These are phyloP conservation scores for Eucalyptus brandiana DNA, from an alignment of 345 rosid genomes.

Conservation along the genomic window DNA sequence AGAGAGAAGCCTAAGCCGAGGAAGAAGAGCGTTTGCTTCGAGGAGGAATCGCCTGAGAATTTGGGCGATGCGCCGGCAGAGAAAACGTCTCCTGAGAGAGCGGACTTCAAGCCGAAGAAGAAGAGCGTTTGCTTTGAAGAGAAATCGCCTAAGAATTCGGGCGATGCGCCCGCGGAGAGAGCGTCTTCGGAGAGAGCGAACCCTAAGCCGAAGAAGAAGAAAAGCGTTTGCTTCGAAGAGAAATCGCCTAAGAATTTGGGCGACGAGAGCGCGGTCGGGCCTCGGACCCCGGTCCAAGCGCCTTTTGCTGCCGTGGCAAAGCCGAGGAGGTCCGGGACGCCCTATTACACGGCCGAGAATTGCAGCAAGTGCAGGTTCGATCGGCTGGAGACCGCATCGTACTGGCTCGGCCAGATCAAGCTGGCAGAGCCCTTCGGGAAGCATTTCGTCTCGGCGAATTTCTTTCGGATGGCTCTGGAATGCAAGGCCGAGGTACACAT, in stretches of 20 bases:
- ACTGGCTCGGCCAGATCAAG: constrained; percentile 13
- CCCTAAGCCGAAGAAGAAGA: background rate
- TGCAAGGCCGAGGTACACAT: constrained; percentile 1
- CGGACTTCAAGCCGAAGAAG: background rate
- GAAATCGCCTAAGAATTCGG: background rate
- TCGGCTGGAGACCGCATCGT: constrained; percentile 3
- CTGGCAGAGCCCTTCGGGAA: constrained; percentile 1
- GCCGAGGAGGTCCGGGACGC: background rate
- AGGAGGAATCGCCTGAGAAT: background rate
- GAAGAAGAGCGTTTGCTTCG: background rate
- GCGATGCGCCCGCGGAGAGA: background rate
- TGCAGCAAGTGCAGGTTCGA: constrained; percentile 5
- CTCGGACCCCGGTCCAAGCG: background rate
- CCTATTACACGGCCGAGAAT: constrained; percentile 2
- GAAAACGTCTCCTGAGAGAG: background rate
- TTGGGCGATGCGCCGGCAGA: background rate
- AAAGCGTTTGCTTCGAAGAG: background rate
- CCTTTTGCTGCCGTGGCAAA: background rate
- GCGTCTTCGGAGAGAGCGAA: background rate
- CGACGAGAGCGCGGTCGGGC: background rate
- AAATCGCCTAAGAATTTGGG: background rate
- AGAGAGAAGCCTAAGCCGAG: background rate
- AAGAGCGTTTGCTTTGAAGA: constrained; percentile 1
- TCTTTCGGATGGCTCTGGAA: constrained; percentile 1
- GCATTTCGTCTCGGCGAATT: constrained; percentile 1